A percentile compares a stretch with the other conserved stretches of the same genome.
phyloP scores from a whole-genome alignment of 441 rosid genomes.

The Bruguiera hainesii region DNA sequence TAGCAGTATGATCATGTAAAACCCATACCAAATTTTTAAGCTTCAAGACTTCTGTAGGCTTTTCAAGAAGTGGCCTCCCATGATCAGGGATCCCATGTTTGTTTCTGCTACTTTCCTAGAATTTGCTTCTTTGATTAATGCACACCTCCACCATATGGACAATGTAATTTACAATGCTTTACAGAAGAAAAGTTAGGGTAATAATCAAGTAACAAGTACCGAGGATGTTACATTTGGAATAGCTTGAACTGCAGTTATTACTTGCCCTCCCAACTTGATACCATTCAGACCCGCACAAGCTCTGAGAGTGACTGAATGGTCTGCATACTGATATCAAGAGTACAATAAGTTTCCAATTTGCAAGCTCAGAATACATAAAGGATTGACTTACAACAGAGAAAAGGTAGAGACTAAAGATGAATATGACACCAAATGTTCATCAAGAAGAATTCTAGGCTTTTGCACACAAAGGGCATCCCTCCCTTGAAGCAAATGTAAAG shows the following conservation, averaged over 20 bases:
- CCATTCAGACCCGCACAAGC: constrained; percentile 94
- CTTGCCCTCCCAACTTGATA: constrained; percentile 87
- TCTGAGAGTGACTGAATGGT: constrained; percentile 61
- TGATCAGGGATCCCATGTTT: constrained; percentile 59
- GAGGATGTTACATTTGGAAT: constrained; percentile 34
- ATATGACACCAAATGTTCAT: not conserved
- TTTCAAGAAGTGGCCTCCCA: constrained; percentile 77
- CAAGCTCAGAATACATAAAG: constrained; percentile 12
- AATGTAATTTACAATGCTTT: constrained; percentile 8
- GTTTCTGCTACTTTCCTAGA: constrained; percentile 49
- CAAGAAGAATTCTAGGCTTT: not conserved
- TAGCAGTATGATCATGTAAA: not conserved
- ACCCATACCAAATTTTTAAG: constrained; percentile 76
- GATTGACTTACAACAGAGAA: constrained; percentile 4
- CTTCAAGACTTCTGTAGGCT: constrained; percentile 68
- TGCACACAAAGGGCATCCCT: not conserved
- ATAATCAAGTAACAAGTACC: constrained; percentile 39
- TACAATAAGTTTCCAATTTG: constrained; percentile 11
- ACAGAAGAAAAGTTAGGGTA: constrained; percentile 7
- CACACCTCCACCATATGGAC: constrained; percentile 6
- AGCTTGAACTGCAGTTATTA: constrained; percentile 72
- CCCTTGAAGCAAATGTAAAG: constrained; percentile 10
- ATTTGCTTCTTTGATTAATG: constrained; percentile 28
- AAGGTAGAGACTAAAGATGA: not conserved
- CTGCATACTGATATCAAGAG: constrained; percentile 59